A percentile compares a stretch with the other conserved stretches of the same genome.
phyloP scores from a whole-genome alignment of 2,329 filamentous ascomycete genomes.

The Magnaporthiopsis poae region DNA sequence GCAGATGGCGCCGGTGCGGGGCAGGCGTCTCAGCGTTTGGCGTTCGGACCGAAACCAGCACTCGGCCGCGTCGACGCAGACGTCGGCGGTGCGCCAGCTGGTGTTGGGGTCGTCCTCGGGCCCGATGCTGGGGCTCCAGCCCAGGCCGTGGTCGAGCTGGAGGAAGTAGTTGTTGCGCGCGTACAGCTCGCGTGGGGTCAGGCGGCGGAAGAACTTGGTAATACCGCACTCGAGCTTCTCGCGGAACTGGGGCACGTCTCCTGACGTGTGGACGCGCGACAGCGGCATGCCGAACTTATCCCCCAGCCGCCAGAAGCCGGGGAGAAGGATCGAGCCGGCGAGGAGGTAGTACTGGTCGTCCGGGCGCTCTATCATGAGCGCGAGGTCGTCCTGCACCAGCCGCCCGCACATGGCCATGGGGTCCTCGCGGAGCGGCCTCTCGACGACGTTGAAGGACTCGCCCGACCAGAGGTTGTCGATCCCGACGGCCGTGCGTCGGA shows the following conservation, averaged over 20 bases:
- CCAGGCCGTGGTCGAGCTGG: slow-evolving; percentile 68
- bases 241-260: slow-evolving; percentile 62
- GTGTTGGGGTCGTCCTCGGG: slow-evolving; percentile 54
- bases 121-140: slow-evolving; percentile 71
- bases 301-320: slow-evolving; percentile 73
- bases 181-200: slow-evolving; percentile 56
- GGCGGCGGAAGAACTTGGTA: slow-evolving; percentile 67
- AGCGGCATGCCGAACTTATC: slow-evolving; percentile 76
- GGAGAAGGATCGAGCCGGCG: slow-evolving; percentile 63
- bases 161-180: slow-evolving; percentile 76
- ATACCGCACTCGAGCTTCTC: slow-evolving; percentile 67
- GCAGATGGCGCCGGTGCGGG: slow-evolving; percentile 46
- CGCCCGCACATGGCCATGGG: slow-evolving; percentile 67
- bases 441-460: slow-evolving; percentile 59
- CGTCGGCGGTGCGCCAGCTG: slow-evolving; percentile 68
- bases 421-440: slow-evolving; percentile 59
- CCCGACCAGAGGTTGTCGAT: slow-evolving; percentile 62
- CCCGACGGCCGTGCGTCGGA: slow-evolving; percentile 50
- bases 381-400: slow-evolving; percentile 71
- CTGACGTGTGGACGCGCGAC: slow-evolving; percentile 69
- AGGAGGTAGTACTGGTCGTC: slow-evolving; percentile 77
- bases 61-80: slow-evolving; percentile 60
- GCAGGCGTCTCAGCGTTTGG: slow-evolving; percentile 57
- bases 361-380: slow-evolving; percentile 66
- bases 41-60: slow-evolving; percentile 71